A percentile compares a stretch with the other conserved stretches of the same genome.
phyloP scores from a whole-genome alignment of 1,284 basidiomycete species.

The Melampsora americana region DNA sequence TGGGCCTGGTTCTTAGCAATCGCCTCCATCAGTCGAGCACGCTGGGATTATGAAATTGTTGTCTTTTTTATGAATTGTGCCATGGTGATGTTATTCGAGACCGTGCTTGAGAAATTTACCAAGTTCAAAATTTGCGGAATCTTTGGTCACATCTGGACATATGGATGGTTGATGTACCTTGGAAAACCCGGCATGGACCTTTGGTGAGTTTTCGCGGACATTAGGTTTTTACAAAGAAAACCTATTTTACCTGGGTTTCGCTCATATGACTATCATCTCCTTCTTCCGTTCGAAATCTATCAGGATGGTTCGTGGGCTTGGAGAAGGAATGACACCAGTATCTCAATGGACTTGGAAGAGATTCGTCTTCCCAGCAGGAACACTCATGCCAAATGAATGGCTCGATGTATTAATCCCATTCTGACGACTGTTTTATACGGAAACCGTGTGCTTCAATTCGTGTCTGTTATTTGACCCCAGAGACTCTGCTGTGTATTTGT shows the following conservation, averaged over 20 bases:
- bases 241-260: neutral
- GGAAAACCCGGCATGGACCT: constrained; percentile 33
- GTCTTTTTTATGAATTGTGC: constrained; percentile 30
- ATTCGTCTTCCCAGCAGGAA: constrained; percentile 28
- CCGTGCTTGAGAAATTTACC: constrained; percentile 20
- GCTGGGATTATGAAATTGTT: constrained; percentile 15
- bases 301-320: constrained; percentile 34
- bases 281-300: no score
- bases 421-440: no score
- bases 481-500: no score
- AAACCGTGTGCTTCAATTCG: no score
- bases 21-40: constrained; percentile 25
- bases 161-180: constrained; percentile 30
- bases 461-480: no score
- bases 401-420: neutral
- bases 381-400: constrained; percentile 13
- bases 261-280: neutral
- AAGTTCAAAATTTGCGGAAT: constrained; percentile 25
- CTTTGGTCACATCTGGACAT: constrained; percentile 17
- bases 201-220: constrained; percentile 8
- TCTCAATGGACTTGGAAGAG: constrained; percentile 26
- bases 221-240: neutral
- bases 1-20: constrained; percentile 2
- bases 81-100: constrained; percentile 24
- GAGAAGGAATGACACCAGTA: constrained; percentile 12